Conservation (phyloP, 106 monocot species). For the Dendrobium catenatum region DNA sequence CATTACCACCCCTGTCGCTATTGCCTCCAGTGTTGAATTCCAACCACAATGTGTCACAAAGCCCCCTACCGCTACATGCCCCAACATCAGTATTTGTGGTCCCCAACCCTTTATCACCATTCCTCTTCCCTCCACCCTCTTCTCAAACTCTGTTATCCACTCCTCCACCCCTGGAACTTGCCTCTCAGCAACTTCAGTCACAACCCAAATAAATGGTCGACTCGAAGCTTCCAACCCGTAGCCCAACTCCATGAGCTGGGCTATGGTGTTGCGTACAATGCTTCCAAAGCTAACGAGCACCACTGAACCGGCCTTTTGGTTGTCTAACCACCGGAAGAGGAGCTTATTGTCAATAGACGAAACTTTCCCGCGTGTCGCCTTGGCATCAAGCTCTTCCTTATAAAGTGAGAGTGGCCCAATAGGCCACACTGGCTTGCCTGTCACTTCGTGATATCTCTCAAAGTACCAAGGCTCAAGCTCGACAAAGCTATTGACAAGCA, state of each 20-base stretch:
- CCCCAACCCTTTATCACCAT: slow-evolving; percentile 9
- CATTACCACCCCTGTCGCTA: slow-evolving; percentile 12
- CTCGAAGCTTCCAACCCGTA: neutral
- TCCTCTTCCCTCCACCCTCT: neutral
- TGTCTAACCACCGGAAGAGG: neutral
- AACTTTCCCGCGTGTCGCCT: neutral
- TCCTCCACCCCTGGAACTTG: neutral
- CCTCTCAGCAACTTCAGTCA: neutral
- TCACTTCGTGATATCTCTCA: neutral
- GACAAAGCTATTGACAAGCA: slow-evolving; percentile 1
- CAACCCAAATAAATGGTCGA: neutral
- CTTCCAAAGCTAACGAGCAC: slow-evolving; percentile 5
- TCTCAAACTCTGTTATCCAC: neutral
- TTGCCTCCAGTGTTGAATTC: slow-evolving; percentile 65
- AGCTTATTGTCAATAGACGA: slow-evolving; percentile 4
- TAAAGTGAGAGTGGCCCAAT: slow-evolving; percentile 8
- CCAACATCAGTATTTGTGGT: neutral
- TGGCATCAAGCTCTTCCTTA: neutral
- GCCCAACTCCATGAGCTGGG: neutral
- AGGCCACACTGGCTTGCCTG: slow-evolving; percentile 6
- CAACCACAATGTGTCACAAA: slow-evolving; percentile 56
- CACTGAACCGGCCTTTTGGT: neutral
- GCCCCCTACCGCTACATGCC: neutral
- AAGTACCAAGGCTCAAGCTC: slow-evolving; percentile 7
- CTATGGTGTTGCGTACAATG: neutral